Conservation (phyloP, 257 asterid genomes). For the Plantago ovata region DNA sequence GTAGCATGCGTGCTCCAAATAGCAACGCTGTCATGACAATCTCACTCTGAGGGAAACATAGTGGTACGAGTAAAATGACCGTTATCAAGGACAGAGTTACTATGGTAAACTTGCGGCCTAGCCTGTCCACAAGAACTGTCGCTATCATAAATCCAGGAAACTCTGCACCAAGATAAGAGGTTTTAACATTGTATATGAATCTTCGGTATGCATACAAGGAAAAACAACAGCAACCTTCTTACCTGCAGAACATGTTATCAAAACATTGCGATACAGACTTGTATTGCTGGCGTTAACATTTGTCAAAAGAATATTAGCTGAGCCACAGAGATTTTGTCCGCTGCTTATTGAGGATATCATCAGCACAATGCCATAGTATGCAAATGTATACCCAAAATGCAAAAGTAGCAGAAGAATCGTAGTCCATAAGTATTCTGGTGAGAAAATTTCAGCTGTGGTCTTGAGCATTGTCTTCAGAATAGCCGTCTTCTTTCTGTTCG, state of each 20-base stretch:
- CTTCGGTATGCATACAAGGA: background rate
- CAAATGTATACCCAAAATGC: slow-evolving; percentile 23
- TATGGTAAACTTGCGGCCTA: slow-evolving; percentile 37
- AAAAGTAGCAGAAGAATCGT: slow-evolving; percentile 27
- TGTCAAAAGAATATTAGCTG: background rate
- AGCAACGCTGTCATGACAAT: slow-evolving; percentile 22
- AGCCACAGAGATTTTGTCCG: slow-evolving; percentile 18
- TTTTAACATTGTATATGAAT: background rate
- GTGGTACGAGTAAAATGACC: slow-evolving; percentile 25
- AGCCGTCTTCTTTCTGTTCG: background rate
- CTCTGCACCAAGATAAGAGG: slow-evolving; percentile 18
- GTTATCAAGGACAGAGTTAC: slow-evolving; percentile 25
- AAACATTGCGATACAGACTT: slow-evolving; percentile 19
- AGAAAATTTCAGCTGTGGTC: slow-evolving; percentile 13
- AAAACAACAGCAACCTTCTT: background rate
- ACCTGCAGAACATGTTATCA: slow-evolving; percentile 28
- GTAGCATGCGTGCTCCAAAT: slow-evolving; percentile 32
- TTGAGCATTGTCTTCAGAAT: background rate
- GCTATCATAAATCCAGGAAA: slow-evolving; percentile 30
- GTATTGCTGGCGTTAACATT: slow-evolving; percentile 4
- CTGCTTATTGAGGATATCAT: slow-evolving; percentile 28
- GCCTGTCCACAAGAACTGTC: slow-evolving; percentile 26
- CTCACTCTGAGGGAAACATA: slow-evolving; percentile 28
- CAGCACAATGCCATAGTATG: slow-evolving; percentile 29
- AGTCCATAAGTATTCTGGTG: slow-evolving; percentile 21